Evolutionary conservation across 306 rosid genomes (phyloP).

Genomic region (Cajanus cajan): DNA sequence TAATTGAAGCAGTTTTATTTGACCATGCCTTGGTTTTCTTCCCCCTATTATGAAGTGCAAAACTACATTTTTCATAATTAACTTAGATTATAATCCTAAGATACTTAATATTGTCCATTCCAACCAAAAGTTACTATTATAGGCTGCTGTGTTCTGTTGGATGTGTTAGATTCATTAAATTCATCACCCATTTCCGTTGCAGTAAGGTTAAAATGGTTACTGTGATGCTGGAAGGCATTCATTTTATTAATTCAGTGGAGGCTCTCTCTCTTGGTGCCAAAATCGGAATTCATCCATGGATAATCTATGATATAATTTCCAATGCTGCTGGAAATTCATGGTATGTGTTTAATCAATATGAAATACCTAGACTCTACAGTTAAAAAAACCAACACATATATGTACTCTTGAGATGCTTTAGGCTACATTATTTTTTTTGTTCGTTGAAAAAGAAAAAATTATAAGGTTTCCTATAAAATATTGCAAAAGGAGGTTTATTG

Average conservation of each 20-base stretch:
- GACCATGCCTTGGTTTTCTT: background rate
- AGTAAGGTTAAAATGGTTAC: conserved; percentile 73
- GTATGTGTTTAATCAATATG: conserved; percentile 40
- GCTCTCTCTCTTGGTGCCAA: conserved; percentile 82
- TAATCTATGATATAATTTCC: conserved; percentile 83
- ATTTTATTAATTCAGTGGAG: conserved; percentile 81
- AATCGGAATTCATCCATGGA: conserved; percentile 88
- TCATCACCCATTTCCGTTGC: conserved; percentile 33
- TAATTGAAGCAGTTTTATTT: background rate
- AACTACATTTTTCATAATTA: conserved; percentile 16
- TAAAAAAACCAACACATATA: background rate
- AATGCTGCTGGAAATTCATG: conserved; percentile 98
- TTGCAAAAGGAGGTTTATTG: background rate
- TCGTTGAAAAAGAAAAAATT: background rate
- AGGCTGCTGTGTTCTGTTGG: conserved; percentile 11
- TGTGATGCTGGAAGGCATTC: conserved; percentile 83
- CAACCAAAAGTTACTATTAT: background rate
- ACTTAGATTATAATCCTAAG: background rate
- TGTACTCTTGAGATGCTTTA: conserved; percentile 7
- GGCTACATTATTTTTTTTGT: background rate
- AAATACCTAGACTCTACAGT: background rate
- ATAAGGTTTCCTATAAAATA: background rate
- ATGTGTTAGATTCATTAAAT: conserved; percentile 1
- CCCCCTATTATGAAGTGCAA: background rate
- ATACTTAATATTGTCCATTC: background rate